Conservation (phyloP, 1,139 yeast species). For the Taphrina betulina region DNA sequence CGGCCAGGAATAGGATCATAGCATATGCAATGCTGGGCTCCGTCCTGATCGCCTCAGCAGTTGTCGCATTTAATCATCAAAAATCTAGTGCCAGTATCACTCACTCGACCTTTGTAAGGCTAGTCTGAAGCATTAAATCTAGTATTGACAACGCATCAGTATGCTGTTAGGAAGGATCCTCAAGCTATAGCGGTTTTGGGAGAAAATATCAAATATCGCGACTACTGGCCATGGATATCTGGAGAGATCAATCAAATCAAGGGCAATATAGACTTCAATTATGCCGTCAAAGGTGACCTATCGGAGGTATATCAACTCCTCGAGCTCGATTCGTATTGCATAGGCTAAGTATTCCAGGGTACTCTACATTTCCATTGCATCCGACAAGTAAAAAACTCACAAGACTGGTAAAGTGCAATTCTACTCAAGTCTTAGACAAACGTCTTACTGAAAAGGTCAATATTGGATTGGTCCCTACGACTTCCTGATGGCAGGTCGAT, state of each 20-base stretch:
- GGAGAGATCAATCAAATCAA: slow-evolving; percentile 81
- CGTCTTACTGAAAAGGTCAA: slow-evolving; percentile 5
- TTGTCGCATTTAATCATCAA: slow-evolving; percentile 28
- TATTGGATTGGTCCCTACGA: slow-evolving; percentile 18
- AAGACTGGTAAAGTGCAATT: slow-evolving; percentile 28
- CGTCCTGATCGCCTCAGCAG: slow-evolving; percentile 1
- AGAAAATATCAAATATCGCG: slow-evolving; percentile 65
- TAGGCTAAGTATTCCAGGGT: too few species aligned
- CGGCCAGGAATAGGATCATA: neutral
- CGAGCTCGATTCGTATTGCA: too few species aligned
- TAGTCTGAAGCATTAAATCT: too few species aligned
- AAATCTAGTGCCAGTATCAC: slow-evolving; percentile 25
- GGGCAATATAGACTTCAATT: slow-evolving; percentile 73
- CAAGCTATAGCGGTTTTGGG: slow-evolving; percentile 68
- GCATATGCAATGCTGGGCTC: slow-evolving; percentile 5
- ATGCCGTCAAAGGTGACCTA: slow-evolving; percentile 62
- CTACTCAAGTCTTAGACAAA: too few species aligned
- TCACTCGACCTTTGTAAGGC: slow-evolving; percentile 24
- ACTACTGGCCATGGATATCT: slow-evolving; percentile 77
- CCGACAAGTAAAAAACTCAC: slow-evolving; percentile 14
- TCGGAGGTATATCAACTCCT: slow-evolving; percentile 45
- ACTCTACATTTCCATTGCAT: slow-evolving; percentile 20
- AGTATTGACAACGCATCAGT: too few species aligned
- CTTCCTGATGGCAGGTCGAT: slow-evolving; percentile 5
- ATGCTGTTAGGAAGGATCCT: slow-evolving; percentile 76